Conservation (phyloP, 73 alveolate genomes). For the Effrenium voratum region DNA sequence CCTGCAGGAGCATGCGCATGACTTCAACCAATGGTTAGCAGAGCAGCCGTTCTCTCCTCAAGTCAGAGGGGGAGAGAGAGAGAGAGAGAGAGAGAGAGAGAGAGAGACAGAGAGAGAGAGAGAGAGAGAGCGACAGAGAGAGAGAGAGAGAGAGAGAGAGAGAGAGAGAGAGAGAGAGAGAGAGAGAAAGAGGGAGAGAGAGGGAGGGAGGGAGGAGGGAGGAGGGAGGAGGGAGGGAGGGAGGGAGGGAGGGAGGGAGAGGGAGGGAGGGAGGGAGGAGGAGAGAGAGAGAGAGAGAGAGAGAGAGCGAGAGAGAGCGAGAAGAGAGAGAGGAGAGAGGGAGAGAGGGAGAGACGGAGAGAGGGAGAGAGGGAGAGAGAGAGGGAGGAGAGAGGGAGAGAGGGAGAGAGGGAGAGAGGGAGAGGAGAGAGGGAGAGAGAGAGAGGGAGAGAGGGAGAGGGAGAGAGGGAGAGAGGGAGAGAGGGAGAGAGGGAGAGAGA, state of each 20-base stretch:
- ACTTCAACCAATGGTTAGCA: conserved; percentile 68
- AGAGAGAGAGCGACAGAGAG: neutral
- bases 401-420: neutral
- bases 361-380: neutral
- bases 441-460: too few species aligned
- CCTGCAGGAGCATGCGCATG: conserved; percentile 78
- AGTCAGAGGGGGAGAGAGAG: neutral
- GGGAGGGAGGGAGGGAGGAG: neutral
- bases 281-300: neutral
- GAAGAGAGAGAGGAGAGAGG: neutral
- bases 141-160: neutral
- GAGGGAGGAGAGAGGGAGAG: neutral
- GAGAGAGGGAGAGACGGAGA: neutral
- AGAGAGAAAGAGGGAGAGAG: neutral
- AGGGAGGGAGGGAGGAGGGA: neutral
- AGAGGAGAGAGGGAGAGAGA: too few species aligned
- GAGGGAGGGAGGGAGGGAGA: neutral
- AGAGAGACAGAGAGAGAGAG: neutral
- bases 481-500: too few species aligned
- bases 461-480: too few species aligned
- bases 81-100: neutral
- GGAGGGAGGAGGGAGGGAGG: neutral
- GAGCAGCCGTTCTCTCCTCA: neutral
- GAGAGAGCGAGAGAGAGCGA: neutral
- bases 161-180: neutral